Evolutionary conservation across 805 yeast genomes (phyloP), one percentile per base, ranked within the genome.

Genomic region (Monosporozyma solicola): DNA sequence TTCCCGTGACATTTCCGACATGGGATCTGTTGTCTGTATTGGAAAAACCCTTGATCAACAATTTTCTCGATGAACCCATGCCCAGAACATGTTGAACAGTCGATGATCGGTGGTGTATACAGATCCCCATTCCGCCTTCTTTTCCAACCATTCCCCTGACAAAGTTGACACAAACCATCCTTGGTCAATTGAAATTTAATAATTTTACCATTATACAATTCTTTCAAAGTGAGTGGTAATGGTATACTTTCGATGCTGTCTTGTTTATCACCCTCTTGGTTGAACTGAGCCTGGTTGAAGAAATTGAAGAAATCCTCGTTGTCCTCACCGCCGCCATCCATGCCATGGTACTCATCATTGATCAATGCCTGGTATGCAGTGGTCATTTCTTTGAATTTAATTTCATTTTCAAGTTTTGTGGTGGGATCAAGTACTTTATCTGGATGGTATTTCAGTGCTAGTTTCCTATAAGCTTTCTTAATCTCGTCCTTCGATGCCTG

Each of bases 401-500:
- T 72, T 68, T 89, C 97, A 3, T 95, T 86, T 20, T 73, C 79
- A 15, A 75, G 84, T 54, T 94, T 74, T 49, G 71, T 68, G 24
- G 80, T 81, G 9, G 79, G 80, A 58, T 82, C 87, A 0, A 80
- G 66, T 1, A 81, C 90, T 65, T 94, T 92, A 68, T 92, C 98
- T 0, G 98, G 98, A 69, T 92, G 98, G 61, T 83, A 80, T 55
- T 75, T 73, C 41, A 92, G 74, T 10, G 98, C 98, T 49, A 89
- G 76, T 60, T 83, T 85, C 58, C 95, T 78, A 69, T 88, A 92
- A 0, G 97, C 95, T 67, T 80, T 83, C 61, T 84, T 84, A 65
- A 92, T 87, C 57, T 91, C 97, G 1, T 70, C 71, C 33, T 79
- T 69, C 1, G 88, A 70, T 0, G 97, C 95, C 20, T 78, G 74